A percentile compares a stretch with the other conserved stretches of the same genome.
Evolutionary conservation across 192 early-diverging fungal species (phyloP).

Genomic region (Coemansia sp.): DNA sequence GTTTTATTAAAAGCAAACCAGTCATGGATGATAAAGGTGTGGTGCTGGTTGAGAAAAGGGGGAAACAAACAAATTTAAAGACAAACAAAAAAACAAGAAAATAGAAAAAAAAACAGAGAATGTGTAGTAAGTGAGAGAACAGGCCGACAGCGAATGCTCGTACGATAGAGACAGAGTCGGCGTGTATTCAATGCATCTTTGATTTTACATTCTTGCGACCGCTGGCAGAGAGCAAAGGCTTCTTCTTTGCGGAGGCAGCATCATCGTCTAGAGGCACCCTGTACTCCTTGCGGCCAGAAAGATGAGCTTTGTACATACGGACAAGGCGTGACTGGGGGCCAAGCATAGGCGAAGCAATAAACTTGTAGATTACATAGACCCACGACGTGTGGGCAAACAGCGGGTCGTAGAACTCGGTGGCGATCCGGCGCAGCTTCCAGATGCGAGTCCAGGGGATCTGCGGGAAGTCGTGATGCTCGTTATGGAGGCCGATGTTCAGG

Average conservation of each 20-base stretch:
- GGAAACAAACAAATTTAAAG: background rate
- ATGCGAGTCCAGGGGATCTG: slow-evolving; percentile 85
- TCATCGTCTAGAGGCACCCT: slow-evolving; percentile 13
- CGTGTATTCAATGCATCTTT: background rate
- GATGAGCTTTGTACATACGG: slow-evolving; percentile 70
- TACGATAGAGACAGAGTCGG: background rate
- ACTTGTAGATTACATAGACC: slow-evolving; percentile 76
- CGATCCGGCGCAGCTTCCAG: slow-evolving; percentile 72
- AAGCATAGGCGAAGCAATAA: slow-evolving; percentile 70
- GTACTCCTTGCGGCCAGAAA: slow-evolving; percentile 68
- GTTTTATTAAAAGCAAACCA: too few relatives aligned
- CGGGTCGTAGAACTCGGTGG: slow-evolving; percentile 88
- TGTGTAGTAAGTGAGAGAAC: background rate
- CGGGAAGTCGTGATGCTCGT: slow-evolving; percentile 97
- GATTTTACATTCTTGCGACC: slow-evolving; percentile 4
- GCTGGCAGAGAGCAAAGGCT: background rate
- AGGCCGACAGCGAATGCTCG: background rate
- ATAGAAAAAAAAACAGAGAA: background rate
- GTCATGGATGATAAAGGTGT: too few relatives aligned
- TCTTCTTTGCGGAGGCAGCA: background rate
- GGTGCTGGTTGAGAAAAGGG: background rate
- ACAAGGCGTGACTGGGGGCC: slow-evolving; percentile 82
- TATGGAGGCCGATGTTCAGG: slow-evolving; percentile 96
- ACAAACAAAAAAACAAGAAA: background rate
- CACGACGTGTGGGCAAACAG: slow-evolving; percentile 83